Evolutionary conservation across 192 early-diverging fungal species (phyloP).

Genomic region (Mortierella claussenii): DNA sequence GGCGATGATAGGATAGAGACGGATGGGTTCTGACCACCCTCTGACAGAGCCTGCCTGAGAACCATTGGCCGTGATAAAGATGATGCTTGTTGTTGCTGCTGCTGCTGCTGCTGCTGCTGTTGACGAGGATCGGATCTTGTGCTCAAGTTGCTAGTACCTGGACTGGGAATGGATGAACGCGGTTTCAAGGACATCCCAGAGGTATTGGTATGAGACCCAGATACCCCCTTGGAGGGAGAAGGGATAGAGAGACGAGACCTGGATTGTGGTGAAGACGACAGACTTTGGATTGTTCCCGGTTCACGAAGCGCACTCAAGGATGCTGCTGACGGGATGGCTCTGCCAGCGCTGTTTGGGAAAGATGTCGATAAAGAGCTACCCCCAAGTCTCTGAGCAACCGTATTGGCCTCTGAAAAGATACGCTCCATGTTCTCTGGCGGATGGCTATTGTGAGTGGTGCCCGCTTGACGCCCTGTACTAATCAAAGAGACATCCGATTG

Average conservation of each 20-base stretch:
- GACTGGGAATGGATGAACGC: slow-evolving; percentile 2
- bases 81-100: slow-evolving; percentile 6
- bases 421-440: slow-evolving; percentile 28
- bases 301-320: slow-evolving; percentile 8
- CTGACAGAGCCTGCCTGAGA: too few relatives aligned
- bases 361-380: neutral
- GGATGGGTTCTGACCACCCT: too few relatives aligned
- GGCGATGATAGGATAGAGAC: too few relatives aligned
- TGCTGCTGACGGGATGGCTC: neutral
- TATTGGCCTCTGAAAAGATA: slow-evolving; percentile 21
- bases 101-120: slow-evolving; percentile 6
- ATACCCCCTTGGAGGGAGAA: neutral
- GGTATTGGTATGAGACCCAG: too few relatives aligned
- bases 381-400: slow-evolving; percentile 9
- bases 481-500: slow-evolving; percentile 15
- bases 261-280: slow-evolving; percentile 5
- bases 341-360: neutral
- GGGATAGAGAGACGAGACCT: slow-evolving; percentile 18
- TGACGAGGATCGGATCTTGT: neutral
- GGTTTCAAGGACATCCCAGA: slow-evolving; percentile 9
- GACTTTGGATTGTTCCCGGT: neutral
- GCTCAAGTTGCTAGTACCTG: neutral
- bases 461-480: slow-evolving; percentile 1
- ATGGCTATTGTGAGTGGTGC: neutral
- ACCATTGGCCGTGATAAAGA: slow-evolving; percentile 3